These are phyloP conservation scores for Exsudoporus frostii DNA, from an alignment of 768 basidiomycete species.

Conservation along the genomic window DNA sequence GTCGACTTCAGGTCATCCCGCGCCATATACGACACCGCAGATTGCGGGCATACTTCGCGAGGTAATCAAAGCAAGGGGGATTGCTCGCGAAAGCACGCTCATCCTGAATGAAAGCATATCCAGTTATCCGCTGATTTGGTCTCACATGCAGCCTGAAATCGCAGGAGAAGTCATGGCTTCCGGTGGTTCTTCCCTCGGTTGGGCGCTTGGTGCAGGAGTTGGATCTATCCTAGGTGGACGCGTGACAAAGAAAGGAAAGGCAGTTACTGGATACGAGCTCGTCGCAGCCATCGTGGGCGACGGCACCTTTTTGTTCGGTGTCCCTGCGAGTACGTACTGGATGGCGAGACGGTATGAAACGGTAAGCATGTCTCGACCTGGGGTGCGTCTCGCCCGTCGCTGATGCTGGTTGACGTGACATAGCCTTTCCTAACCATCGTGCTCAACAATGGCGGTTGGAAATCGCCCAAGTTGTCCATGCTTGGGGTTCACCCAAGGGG, in stretches of 20 bases:
- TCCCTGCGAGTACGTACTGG: constrained; percentile 68
- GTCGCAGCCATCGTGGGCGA: constrained; percentile 63
- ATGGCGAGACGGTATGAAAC: constrained; percentile 68
- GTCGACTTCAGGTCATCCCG: constrained; percentile 14
- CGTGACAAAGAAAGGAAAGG: constrained; percentile 18
- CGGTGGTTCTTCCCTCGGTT: constrained; percentile 67
- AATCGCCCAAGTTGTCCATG: constrained; percentile 62
- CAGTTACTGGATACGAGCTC: constrained; percentile 43
- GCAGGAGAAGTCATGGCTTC: constrained; percentile 53
- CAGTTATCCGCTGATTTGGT: constrained; percentile 53
- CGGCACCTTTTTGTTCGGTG: constrained; percentile 64
- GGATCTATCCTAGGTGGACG: constrained; percentile 51
- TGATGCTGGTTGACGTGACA: neutral
- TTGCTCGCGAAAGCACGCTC: constrained; percentile 41
- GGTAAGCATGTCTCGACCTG: constrained; percentile 34
- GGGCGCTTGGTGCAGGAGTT: constrained; percentile 62
- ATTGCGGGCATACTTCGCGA: constrained; percentile 48
- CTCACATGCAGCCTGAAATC: constrained; percentile 50
- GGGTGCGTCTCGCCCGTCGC: too few species aligned
- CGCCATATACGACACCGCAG: constrained; percentile 41
- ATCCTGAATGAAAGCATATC: constrained; percentile 64
- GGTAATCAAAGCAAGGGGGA: constrained; percentile 30
- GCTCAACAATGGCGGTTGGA: constrained; percentile 73
- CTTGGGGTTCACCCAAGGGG: constrained; percentile 61
- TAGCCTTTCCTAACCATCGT: constrained; percentile 71